Percentiles rank a stretch among this genome's conserved stretches.
Evolutionary conservation across 2,329 filamentous ascomycete genomes (phyloP).

Genomic region (Fusarium citri): DNA sequence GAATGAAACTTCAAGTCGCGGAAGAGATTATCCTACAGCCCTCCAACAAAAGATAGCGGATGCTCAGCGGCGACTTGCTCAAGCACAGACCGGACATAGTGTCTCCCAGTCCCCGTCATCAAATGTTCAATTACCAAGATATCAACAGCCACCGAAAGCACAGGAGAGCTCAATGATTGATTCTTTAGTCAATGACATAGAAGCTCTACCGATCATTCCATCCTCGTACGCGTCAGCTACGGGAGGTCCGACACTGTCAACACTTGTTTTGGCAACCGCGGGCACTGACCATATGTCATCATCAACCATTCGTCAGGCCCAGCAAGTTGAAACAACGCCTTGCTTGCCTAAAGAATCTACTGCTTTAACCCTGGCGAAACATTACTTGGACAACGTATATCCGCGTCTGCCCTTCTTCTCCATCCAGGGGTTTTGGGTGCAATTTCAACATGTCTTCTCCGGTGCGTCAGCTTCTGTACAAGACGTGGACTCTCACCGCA

Average conservation of each 20-base stretch:
- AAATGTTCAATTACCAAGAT: background rate
- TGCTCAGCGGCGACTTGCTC: background rate
- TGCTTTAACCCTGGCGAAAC: background rate
- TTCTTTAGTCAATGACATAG: slow-evolving; percentile 10
- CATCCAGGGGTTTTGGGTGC: slow-evolving; percentile 15
- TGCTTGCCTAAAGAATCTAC: slow-evolving; percentile 8
- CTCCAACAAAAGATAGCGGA: slow-evolving; percentile 7
- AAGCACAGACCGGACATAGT: background rate
- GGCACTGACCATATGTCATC: slow-evolving; percentile 8
- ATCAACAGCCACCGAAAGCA: background rate
- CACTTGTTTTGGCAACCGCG: slow-evolving; percentile 7
- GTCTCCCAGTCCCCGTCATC: rapidly evolving
- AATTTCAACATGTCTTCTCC: slow-evolving; percentile 17
- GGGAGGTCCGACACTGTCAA: background rate
- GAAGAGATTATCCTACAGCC: slow-evolving; percentile 1
- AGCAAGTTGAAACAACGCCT: background rate
- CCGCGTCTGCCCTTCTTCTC: slow-evolving; percentile 21
- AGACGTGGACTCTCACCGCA: background rate
- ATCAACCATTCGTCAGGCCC: background rate
- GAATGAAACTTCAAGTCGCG: background rate
- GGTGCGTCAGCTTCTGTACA: background rate
- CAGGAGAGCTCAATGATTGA: slow-evolving; percentile 12
- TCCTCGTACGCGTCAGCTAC: slow-evolving; percentile 1
- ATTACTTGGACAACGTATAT: slow-evolving; percentile 6
- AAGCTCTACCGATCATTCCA: slow-evolving; percentile 5